Base-by-base conservation (phyloP, 2,329 filamentous ascomycete genomes). In the Onygena corvina region DNA sequence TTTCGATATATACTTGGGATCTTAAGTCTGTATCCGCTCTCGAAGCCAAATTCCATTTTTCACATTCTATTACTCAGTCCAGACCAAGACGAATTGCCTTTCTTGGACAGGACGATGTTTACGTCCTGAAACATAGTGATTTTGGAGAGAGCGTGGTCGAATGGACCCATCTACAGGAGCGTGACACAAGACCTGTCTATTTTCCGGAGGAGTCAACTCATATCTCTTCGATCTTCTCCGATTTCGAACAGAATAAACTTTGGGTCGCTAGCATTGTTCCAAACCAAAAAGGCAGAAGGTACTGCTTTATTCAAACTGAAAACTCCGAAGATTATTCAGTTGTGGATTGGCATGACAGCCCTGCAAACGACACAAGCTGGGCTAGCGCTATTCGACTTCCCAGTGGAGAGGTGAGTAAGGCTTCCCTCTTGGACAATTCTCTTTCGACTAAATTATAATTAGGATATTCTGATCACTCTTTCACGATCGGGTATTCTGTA, bases 401-500 rank as follows among this genome's bases (percentile, higher is more conserved):
- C 11, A 64, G 65, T 2, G 64, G 69, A 20, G 61, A 70, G 58
- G 68, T 71, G 63, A 50, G 56, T 18, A 20, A 27, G 11, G 4
- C n/a, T 30, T 16, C 33, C 18, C 31, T 16, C 50, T 36, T 50
- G 27, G 11, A 14, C 12, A 27, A 36, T 18, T 23, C 12, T n/a
- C 36, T 47, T 48, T 33, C 20, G 42, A 29, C 55, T 61, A 50
- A 61, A 44, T 18, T 44, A 27, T 47, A 23, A n/a, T 14, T 11
- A 76, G 72, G 56, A 63, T 40, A 61, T 77, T 33, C 62, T 73
- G 7, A 73, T 81, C 52, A 84, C 86, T 1, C 69, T 95, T 54
- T 84, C 87, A 2, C 76, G 78, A 44, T 83, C 79, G 49, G 92
- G 92, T 0, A 75, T 83, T 48, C 71, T 98, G 0, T 93, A 85